phyloP scores from a whole-genome alignment of 2,329 filamentous ascomycete genomes.

The Colletotrichum liaoningense region DNA sequence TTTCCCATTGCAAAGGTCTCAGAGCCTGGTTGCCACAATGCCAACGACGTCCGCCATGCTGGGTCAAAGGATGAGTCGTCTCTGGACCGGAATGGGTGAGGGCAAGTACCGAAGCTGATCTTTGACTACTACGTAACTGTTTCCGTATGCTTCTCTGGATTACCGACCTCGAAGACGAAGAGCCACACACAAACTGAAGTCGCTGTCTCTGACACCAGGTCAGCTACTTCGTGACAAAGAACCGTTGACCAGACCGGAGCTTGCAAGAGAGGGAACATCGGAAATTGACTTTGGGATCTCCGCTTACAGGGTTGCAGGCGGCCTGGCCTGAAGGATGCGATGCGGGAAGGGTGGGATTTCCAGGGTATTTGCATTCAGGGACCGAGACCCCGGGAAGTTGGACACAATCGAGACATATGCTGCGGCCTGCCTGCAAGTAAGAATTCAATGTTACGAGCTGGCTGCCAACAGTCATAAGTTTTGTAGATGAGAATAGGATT shows the following conservation, averaged over 20 bases:
- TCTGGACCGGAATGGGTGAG: background rate
- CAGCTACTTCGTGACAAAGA: background rate
- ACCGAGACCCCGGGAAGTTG: background rate
- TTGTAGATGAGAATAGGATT: background rate
- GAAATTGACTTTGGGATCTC: background rate
- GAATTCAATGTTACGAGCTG: background rate
- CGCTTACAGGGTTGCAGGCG: conserved; percentile 4
- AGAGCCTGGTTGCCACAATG: background rate
- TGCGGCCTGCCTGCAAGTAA: background rate
- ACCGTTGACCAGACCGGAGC: background rate
- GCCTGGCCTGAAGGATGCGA: background rate
- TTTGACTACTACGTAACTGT: too few relatives aligned
- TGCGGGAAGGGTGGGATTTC: background rate
- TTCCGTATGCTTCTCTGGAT: too few relatives aligned
- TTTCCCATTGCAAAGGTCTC: conserved; percentile 2
- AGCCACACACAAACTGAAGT: background rate
- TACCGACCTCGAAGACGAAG: background rate
- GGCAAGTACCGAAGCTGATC: background rate
- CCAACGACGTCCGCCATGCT: background rate
- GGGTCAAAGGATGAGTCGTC: background rate
- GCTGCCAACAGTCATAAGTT: background rate
- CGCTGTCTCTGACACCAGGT: background rate
- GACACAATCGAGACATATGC: background rate
- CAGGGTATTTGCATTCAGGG: conserved; percentile 1
- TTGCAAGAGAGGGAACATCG: background rate